Evolutionary conservation across 2,329 filamentous ascomycete genomes (phyloP).

Genomic region (Trichoderma polysporum): DNA sequence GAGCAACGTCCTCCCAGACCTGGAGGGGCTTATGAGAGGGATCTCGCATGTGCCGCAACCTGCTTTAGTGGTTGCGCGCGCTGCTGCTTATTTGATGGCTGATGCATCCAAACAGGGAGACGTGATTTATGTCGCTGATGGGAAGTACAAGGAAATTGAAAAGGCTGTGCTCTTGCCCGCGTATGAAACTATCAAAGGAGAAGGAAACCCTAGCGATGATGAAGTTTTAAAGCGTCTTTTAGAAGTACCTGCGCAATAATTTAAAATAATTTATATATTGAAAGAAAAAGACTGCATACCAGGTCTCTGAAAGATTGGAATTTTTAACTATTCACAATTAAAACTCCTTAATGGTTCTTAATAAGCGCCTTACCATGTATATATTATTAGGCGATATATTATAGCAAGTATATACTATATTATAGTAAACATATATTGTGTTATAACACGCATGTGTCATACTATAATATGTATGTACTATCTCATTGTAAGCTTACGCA

Average conservation of each 20-base stretch:
- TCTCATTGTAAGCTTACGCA: too few species aligned
- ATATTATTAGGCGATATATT: too few species aligned
- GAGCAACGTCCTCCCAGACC: constrained; percentile 13
- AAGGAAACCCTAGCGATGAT: constrained; percentile 11
- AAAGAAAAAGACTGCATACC: too few species aligned
- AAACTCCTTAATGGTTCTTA: too few species aligned
- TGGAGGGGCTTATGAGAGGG: constrained; percentile 6
- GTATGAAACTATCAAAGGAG: constrained; percentile 5
- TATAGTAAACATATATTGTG: too few species aligned
- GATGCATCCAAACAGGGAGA: background rate
- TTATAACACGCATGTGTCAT: too few species aligned
- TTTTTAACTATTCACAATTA: too few species aligned
- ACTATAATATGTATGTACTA: too few species aligned
- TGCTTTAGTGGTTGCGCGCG: constrained; percentile 6
- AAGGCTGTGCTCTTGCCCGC: constrained; percentile 1
- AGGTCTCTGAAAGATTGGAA: too few species aligned
- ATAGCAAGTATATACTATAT: too few species aligned
- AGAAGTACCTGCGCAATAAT: background rate
- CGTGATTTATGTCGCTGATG: constrained; percentile 7
- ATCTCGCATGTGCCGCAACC: constrained; percentile 10
- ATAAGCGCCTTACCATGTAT: too few species aligned
- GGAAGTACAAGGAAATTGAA: constrained; percentile 11
- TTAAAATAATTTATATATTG: background rate
- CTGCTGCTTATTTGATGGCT: constrained; percentile 3
- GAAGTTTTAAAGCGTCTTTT: constrained; percentile 7